Base-by-base conservation (phyloP, 2,329 filamentous ascomycete species). In the Pseudogymnoascus sp. region DNA sequence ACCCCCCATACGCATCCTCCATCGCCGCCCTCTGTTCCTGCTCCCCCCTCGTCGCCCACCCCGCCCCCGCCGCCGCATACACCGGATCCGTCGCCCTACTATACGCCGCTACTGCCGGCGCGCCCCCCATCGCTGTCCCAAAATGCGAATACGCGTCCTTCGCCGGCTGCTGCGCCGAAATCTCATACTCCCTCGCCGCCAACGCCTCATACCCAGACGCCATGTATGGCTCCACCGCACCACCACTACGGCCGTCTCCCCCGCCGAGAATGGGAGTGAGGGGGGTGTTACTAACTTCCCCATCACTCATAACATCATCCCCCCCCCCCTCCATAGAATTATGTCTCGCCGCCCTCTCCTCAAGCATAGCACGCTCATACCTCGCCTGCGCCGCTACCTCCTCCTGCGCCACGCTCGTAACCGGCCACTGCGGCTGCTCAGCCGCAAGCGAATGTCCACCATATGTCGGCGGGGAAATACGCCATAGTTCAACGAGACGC, bases 401-500 rank as follows among this genome's bases (percentile, higher is more conserved):
- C 72, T 85, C 83, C 68, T 80, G 77, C 61, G 80, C 75, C 54
- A 85, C 71, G 66, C 77, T 83, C 0, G 81, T 84, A 5, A 77
- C 80, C 71, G 69, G 85, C 86, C 71, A 90, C 75, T 62, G 81
- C 71, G 73, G 85, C 78, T 75, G 59, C 71, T 88, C 83, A 63
- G 86, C 80, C 68, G 81, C 80, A 8, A 85, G 72, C 8, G 79
- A 76, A 67, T 84, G 83, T 62, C 83, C 81, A 64, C 75, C 78
- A 66, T 82, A 83, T 45, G 80, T 82, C 0, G 89, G 89, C 21
- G 90, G 90, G 64, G 86, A 90, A 68, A 93, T 91, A 65, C 85
- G 86, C 92, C 92, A 96, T 14, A 96, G 84, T 73, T 96, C 88
- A 40, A 96, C 80, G 14, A 96, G 81, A 21, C 90, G 85, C 64